Percentiles rank a stretch among this genome's conserved stretches.
These are phyloP conservation scores for Neurospora tetraspora DNA, from an alignment of 495 filamentous ascomycete genomes.

Conservation along the genomic window DNA sequence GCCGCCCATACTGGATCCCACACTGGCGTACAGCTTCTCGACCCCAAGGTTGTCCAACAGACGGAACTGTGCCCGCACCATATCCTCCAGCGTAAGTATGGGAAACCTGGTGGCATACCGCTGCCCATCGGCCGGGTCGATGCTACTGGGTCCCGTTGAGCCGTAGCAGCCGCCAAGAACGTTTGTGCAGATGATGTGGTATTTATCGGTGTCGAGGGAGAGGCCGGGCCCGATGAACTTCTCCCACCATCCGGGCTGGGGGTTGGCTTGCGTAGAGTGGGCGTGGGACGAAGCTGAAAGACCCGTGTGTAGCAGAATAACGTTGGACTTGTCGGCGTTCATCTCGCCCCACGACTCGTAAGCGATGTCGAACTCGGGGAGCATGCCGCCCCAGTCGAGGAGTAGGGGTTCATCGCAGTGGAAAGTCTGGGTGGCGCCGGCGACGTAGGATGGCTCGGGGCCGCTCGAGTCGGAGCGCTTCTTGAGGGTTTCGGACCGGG, in stretches of 20 bases:
- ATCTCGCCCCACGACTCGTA: slow-evolving; percentile 90
- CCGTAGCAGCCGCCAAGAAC: slow-evolving; percentile 95
- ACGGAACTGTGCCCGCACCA: slow-evolving; percentile 92
- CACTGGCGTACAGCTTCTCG: slow-evolving; percentile 76
- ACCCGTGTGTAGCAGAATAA: slow-evolving; percentile 85
- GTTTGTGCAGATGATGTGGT: slow-evolving; percentile 93
- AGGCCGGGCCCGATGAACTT: slow-evolving; percentile 90
- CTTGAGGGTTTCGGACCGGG: slow-evolving; percentile 62
- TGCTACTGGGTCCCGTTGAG: slow-evolving; percentile 78
- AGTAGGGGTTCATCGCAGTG: slow-evolving; percentile 64
- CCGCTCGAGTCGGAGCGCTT: slow-evolving; percentile 49
- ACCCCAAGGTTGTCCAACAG: slow-evolving; percentile 76
- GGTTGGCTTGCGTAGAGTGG: slow-evolving; percentile 74
- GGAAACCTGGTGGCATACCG: slow-evolving; percentile 93
- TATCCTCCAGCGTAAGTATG: slow-evolving; percentile 92
- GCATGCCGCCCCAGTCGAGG: slow-evolving; percentile 85
- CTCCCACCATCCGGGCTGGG: slow-evolving; percentile 96
- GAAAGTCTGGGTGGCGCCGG: slow-evolving; percentile 67
- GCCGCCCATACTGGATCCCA: slow-evolving; percentile 94
- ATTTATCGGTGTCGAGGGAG: slow-evolving; percentile 82
- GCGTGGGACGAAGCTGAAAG: slow-evolving; percentile 94
- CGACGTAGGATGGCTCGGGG: slow-evolving; percentile 90
- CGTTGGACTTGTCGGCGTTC: slow-evolving; percentile 77
- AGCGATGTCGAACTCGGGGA: slow-evolving; percentile 78
- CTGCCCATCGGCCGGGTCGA: slow-evolving; percentile 82